Base-by-base conservation (phyloP, 1,139 yeast genomes). In the Pichia sp. region DNA sequence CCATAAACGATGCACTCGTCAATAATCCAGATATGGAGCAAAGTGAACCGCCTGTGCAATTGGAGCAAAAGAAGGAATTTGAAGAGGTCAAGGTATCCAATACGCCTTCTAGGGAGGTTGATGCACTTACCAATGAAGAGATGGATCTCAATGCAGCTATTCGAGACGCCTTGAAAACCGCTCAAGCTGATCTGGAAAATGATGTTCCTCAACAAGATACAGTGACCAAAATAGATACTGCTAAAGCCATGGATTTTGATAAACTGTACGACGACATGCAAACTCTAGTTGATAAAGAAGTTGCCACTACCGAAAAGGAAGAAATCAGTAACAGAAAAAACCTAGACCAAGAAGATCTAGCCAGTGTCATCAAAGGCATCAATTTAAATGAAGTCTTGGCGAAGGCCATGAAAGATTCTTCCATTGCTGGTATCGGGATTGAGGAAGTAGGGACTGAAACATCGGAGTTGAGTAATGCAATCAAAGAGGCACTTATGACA, bases 401-500 rank as follows among this genome's bases (percentile, higher is more conserved):
- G 7, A 40, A 39, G 20, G 50, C 45, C 2, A 14, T 45, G 17
- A 27, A 35, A 8, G 39, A 31, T 22, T 33, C 38, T 20, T 20
- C n/a, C 10, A 15, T 12, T 15, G 22, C 21, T 5, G 20, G 16
- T 15, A 25, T 8, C 11, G 11, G 8, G 7, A 25, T 18, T 3
- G 16, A 14, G 14, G 5, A 14, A 22, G 22, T 22, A 4, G 20
- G 16, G 9, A 25, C 8, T 15, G 11, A 8, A 11, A 25, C 27
- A 4, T 7, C 16, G 14, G 53, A 48, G 27, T 34, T 52, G 24
- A 41, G 43, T 28, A 37, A 41, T 23, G 54, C 48, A 3, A 51
- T 50, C 28, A 45, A 45, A 12, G 55, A 49, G 24, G 56, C 56
- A 2, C 32, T 40, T 14, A 20, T 37, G 16, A 22, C 39, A 2